A percentile compares a stretch with the other conserved stretches of the same genome.
These are phyloP conservation scores for Boechera divaricarpa DNA, from an alignment of 345 rosid species.

Conservation along the genomic window DNA sequence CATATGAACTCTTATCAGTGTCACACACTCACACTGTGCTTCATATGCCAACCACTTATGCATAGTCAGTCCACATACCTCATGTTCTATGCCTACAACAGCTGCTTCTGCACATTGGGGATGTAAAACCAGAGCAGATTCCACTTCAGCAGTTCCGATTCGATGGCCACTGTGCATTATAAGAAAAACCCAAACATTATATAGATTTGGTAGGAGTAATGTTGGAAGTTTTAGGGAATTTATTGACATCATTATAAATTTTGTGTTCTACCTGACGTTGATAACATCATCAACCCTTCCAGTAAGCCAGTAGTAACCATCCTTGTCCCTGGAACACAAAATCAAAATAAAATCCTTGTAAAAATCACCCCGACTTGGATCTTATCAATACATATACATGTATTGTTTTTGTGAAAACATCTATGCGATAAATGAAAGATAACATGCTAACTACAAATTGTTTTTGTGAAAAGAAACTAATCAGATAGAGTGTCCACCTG, in stretches of 20 bases:
- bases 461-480: conserved; percentile 1
- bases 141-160: conserved; percentile 98
- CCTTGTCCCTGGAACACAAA: conserved; percentile 79
- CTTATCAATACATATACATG: conserved; percentile 18
- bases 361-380: conserved; percentile 6
- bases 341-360: conserved; percentile 18
- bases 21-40: background rate
- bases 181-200: conserved; percentile 17
- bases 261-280: conserved; percentile 75
- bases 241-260: background rate
- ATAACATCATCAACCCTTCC: conserved; percentile 99
- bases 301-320: conserved; percentile 97
- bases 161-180: conserved; percentile 85
- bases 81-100: conserved; percentile 93
- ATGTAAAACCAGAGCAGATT: conserved; percentile 97
- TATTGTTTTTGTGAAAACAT: background rate
- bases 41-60: background rate
- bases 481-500: conserved; percentile 54
- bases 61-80: conserved; percentile 56
- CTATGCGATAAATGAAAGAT: background rate
- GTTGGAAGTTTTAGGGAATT: background rate
- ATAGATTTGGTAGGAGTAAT: background rate
- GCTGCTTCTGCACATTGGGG: conserved; percentile 99
- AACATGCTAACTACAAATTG: conserved; percentile 17
- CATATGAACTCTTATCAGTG: conserved; percentile 4